Conservation (phyloP, 495 filamentous ascomycete genomes). For the Xeromyces bisporus region DNA sequence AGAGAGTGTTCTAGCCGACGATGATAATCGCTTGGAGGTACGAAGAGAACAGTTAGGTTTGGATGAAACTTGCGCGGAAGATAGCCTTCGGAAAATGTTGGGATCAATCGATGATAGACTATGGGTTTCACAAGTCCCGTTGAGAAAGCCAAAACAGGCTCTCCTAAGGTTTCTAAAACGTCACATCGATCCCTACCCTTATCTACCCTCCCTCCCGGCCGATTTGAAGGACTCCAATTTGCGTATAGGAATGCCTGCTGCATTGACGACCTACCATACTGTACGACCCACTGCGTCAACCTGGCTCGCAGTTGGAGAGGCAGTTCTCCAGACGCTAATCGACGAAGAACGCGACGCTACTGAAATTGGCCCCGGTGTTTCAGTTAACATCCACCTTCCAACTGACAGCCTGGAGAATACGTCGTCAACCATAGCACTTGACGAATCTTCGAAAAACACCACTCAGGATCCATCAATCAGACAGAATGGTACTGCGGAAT, state of each 20-base stretch:
- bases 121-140: conserved; percentile 44
- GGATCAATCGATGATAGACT: conserved; percentile 53
- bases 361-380: conserved; percentile 18
- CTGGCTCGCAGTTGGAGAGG: conserved; percentile 39
- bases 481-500: conserved; percentile 5
- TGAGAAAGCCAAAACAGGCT: conserved; percentile 46
- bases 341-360: conserved; percentile 24
- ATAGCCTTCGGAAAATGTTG: conserved; percentile 55
- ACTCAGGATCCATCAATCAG: conserved; percentile 1
- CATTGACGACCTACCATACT: conserved; percentile 14
- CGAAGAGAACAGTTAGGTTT: conserved; percentile 62
- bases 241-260: conserved; percentile 13
- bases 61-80: conserved; percentile 69
- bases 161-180: conserved; percentile 45
- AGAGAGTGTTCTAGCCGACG: conserved; percentile 77
- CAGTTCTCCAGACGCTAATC: conserved; percentile 33
- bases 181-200: conserved; percentile 61
- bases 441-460: too few relatives aligned
- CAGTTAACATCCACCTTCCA: conserved; percentile 24
- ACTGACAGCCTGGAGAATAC: conserved; percentile 6
- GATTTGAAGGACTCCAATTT: conserved; percentile 17
- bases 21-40: conserved; percentile 52
- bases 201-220: conserved; percentile 40
- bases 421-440: conserved; percentile 4
- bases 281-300: conserved; percentile 20